Base-by-base conservation (phyloP, 2,329 filamentous ascomycete species). In the Clarireedia sp. region DNA sequence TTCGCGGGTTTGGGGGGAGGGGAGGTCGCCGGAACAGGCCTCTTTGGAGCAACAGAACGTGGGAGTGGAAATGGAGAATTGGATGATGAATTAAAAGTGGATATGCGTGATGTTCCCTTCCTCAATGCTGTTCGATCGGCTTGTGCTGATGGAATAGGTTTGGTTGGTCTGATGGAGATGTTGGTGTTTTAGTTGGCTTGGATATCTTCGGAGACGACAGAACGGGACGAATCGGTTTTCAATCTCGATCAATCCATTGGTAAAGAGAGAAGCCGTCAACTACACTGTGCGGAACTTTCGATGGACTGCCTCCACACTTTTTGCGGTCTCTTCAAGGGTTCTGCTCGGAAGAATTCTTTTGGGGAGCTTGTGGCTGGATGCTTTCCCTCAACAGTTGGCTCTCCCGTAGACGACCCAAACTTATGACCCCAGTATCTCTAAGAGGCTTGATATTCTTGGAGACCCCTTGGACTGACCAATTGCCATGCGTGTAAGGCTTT, bases 361-460 rank as follows among this genome's bases (percentile, higher is more conserved):
- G 40, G 54, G 24, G 38, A 53, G 51, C 24, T 46, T n/a, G 54
- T 51, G 54, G 36, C 54, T 53, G 26, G 16, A 26, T 33, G 29
- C 19, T 48, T 41, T 53, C 16, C 37, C 23, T 48, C 43, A 19
- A 29, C 24, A 41, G 44, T 48, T 29, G 36, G 29, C 48, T 43
- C 26, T 52, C 29, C 29, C 29, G 29, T 33, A 52, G 29, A 51
- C 17, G 36, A 54, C 52, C 52, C 52, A 50, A 54, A 43, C 38
- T 43, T 26, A 36, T 41, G 45, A 54, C 37, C 52, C 52, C 16
- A 10, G 51, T 54, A 38, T 14, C 12, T 33, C 10, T 33, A 5
- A 9, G 29, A 14, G 29, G 52, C 46, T 23, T 44, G 52, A 41
- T 23, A 54, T 54, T 44, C 52, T 29, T 47, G 40, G 45, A 52